Percentiles rank a stretch among this genome's conserved stretches.
These are phyloP conservation scores for Phaseolus coccineus DNA, from an alignment of 331 rosid species.

Conservation along the genomic window DNA sequence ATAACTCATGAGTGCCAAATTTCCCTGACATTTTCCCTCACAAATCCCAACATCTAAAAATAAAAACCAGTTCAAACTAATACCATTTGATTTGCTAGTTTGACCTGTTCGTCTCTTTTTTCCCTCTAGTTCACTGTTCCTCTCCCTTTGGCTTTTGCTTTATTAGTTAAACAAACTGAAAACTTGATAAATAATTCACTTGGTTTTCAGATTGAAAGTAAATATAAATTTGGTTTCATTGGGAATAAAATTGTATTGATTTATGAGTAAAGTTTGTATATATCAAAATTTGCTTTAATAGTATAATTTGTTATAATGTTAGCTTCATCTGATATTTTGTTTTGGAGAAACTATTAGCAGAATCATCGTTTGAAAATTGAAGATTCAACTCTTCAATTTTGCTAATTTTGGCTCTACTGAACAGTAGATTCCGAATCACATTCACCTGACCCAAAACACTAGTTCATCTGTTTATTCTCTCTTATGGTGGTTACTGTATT, in stretches of 20 bases:
- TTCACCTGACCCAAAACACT: neutral
- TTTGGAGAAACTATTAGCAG: neutral
- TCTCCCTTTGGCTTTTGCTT: neutral
- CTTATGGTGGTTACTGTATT: neutral
- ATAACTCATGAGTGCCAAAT: too few relatives aligned
- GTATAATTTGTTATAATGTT: neutral
- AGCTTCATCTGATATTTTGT: conserved; percentile 2
- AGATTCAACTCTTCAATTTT: conserved; percentile 12
- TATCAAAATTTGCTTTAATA: neutral
- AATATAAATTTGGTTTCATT: conserved; percentile 7
- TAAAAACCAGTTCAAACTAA: neutral
- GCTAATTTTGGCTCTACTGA: neutral
- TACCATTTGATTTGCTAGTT: neutral
- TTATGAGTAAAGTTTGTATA: neutral
- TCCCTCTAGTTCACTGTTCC: neutral
- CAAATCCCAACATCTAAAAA: neutral
- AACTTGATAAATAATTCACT: neutral
- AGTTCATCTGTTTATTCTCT: neutral
- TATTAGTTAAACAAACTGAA: neutral
- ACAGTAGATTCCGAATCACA: neutral
- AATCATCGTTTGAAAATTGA: neutral
- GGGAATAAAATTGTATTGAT: neutral
- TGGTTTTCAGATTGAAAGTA: neutral
- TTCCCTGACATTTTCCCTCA: too few relatives aligned
- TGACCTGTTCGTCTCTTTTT: neutral